A percentile compares a stretch with the other conserved stretches of the same genome.
Conservation (phyloP, 306 rosid species). For the Phaseolus lunatus region DNA sequence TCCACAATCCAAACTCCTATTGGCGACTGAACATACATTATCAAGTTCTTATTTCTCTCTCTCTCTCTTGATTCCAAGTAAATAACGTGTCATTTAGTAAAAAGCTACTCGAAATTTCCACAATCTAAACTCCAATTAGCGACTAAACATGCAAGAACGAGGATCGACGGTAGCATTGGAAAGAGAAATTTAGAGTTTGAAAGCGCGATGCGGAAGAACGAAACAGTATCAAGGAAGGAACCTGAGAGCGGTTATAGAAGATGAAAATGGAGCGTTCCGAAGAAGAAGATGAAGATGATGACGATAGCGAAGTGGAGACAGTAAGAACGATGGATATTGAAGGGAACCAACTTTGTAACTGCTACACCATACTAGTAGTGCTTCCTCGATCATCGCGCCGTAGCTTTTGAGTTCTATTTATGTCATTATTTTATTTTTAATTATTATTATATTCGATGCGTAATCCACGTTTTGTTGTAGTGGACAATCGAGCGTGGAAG, state of each 20-base stretch:
- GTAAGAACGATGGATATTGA: conserved; percentile 28
- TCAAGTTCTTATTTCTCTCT: too few species aligned
- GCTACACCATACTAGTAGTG: background rate
- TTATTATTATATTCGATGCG: background rate
- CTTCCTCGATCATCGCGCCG: background rate
- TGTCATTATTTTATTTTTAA: background rate
- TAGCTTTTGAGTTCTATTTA: background rate
- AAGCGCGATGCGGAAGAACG: conserved; percentile 10
- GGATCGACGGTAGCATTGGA: background rate
- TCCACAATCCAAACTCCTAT: background rate
- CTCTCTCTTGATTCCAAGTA: background rate
- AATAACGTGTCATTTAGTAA: conserved; percentile 1
- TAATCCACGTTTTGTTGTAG: background rate
- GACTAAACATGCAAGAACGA: background rate
- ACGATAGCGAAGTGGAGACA: background rate
- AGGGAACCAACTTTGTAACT: conserved; percentile 1
- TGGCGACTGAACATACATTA: background rate
- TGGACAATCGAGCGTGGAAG: background rate
- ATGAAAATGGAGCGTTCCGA: conserved; percentile 22
- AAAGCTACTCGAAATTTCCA: background rate
- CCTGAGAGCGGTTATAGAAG: conserved; percentile 43
- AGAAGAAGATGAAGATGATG: conserved; percentile 31
- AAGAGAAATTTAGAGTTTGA: conserved; percentile 5
- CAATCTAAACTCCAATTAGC: background rate
- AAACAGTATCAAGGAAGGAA: conserved; percentile 16